Evolutionary conservation across 2,329 filamentous ascomycete species (phyloP), one percentile per base, ranked within the genome.

Genomic region (Colletotrichum sojae): DNA sequence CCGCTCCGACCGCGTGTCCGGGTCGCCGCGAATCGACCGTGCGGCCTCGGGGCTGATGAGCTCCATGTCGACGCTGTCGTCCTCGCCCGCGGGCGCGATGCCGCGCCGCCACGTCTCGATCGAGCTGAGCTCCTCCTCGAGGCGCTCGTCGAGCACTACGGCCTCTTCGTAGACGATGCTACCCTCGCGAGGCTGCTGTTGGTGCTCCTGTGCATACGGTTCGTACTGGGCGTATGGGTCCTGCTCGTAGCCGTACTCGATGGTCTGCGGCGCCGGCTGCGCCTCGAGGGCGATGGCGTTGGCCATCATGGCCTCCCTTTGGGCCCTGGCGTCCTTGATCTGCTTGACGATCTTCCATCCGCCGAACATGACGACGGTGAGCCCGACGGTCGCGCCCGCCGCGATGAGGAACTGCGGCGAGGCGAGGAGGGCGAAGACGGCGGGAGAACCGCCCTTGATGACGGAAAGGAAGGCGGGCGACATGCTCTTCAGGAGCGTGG

Each of bases 281-380:
- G 61, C 48, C 61, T 76, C 72, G 51, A 80, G 77, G 1, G 78
- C 79, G 73, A 80, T 77, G 27, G 79, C 70, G 15, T 68, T 62
- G 39, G 59, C 48, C 43, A 70, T 63, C 2, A 45, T 39, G 9
- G 75, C 25, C 20, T 76, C 75, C 51, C 77, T 78, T 16, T 67
- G 70, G 48, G 75, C 72, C 62, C 79, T 78, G 20, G 76, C 77
- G 62, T 86, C 85, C 68, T 81, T 80, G 73, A 98, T 93, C 74
- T 90, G 91, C 85, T 98, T 97, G 81, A 99, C 91, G 78, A 99
- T 98, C 83, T 97, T 98, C 88, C 94, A 98, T 5, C 96, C 95
- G 62, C 96, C 96, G 69, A 99, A 94, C 78, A 96, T 95, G 75
- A 99, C 94, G 9, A 98, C 91, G 0, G 96, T 98, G n/a, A 97